These are phyloP conservation scores for Citrus unshiu DNA, from an alignment of 345 rosid genomes.

Conservation along the genomic window DNA sequence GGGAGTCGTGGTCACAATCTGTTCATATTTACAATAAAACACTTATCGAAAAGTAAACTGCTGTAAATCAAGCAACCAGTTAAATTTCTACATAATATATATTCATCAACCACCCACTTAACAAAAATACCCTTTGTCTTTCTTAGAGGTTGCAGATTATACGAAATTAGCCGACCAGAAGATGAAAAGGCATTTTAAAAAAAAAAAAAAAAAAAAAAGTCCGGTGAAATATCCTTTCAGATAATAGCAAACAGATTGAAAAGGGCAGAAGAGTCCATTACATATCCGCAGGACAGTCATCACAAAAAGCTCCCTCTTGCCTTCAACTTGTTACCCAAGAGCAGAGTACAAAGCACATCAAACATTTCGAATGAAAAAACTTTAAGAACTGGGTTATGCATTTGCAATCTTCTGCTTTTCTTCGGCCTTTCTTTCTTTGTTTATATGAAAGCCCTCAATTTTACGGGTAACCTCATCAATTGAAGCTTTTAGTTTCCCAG, in stretches of 20 bases:
- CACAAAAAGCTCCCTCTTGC: not conserved
- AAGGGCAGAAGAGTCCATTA: not conserved
- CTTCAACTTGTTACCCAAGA: not conserved
- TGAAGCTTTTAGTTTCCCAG: constrained; percentile 23
- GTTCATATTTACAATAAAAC: no score
- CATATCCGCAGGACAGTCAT: not conserved
- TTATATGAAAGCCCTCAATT: constrained; percentile 25
- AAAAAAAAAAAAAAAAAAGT: no score
- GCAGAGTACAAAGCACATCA: not conserved
- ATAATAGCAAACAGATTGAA: not conserved
- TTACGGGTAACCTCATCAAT: constrained; percentile 27
- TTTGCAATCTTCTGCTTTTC: constrained; percentile 23
- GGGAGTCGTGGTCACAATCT: no score
- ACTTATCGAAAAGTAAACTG: no score
- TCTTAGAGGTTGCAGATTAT: not conserved
- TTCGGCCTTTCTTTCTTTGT: constrained; percentile 23
- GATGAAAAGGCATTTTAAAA: not conserved
- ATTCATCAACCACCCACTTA: not conserved
- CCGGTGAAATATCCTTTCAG: not conserved
- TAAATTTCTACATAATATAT: not conserved
- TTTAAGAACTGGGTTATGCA: not conserved
- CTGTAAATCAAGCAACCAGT: no score
- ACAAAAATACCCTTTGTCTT: not conserved
- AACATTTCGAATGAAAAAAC: not conserved
- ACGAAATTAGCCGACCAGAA: not conserved